These are phyloP conservation scores for Monilinia laxa DNA, from an alignment of 2,329 filamentous ascomycete species.

Conservation along the genomic window DNA sequence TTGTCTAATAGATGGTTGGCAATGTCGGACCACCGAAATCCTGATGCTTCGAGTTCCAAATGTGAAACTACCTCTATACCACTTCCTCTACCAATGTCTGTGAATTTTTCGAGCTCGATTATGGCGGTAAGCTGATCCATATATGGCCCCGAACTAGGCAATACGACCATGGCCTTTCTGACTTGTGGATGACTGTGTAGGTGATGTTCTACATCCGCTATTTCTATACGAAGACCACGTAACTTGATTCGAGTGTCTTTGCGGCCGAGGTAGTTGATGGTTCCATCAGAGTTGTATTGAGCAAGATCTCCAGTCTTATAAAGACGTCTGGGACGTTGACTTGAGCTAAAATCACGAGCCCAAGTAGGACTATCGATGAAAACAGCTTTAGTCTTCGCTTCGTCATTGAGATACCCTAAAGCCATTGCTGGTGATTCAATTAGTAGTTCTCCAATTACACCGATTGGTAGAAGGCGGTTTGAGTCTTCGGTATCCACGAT, in stretches of 20 bases:
- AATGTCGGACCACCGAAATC: neutral
- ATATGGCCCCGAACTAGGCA: conserved; percentile 14
- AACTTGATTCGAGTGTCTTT: conserved; percentile 21
- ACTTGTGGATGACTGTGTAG: conserved; percentile 21
- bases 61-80: conserved; percentile 5
- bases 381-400: conserved; percentile 39
- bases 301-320: conserved; percentile 57
- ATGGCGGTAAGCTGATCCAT: conserved; percentile 12
- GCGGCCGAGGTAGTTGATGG: conserved; percentile 12
- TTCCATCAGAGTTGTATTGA: conserved; percentile 40
- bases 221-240: conserved; percentile 20
- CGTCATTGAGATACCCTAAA: conserved; percentile 44
- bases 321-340: neutral
- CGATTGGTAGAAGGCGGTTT: conserved; percentile 40
- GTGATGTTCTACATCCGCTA: conserved; percentile 19
- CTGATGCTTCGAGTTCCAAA: conserved; percentile 7
- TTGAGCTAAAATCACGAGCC: conserved; percentile 2
- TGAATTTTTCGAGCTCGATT: neutral
- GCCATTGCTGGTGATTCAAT: conserved; percentile 44
- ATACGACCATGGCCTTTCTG: conserved; percentile 14
- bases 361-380: conserved; percentile 41
- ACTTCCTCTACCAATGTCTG: neutral
- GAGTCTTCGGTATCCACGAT: conserved; percentile 44
- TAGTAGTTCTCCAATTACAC: conserved; percentile 43
- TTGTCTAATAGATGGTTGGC: conserved; percentile 1